Base-by-base conservation (phyloP, 1,139 yeast species). In the Debaryomyces fabryi region DNA sequence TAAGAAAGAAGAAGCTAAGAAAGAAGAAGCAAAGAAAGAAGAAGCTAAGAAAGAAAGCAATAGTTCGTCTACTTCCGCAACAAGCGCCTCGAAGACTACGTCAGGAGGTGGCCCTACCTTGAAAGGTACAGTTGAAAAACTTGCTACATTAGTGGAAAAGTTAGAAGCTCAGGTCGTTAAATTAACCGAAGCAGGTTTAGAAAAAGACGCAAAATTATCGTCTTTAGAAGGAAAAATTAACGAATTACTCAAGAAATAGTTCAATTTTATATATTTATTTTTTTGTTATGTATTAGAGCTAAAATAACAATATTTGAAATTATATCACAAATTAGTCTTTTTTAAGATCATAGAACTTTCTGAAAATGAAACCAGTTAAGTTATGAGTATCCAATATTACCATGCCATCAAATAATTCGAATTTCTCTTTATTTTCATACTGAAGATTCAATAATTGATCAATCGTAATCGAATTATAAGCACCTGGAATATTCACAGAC, bases 361-460 rank as follows among this genome's bases (percentile, higher is more conserved):
- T 78, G 68, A 88, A 86, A 24, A 89, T 82, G 54, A 88, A 81
- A 13, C 82, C 83, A 34, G 85, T 74, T 58, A 88, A 74, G 53
- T 82, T 75, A 56, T 83, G 80, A 10, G 91, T 81, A 62, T 86
- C 85, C 57, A 89, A 83, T 37, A 76, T 73, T 9, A 82, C 89
- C 79, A 78, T 76, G 1, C 84, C 87, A 50, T 83, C 86, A 64
- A 87, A 87, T 58, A 85, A 59, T 13, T 74, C 69, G 53, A 86
- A 68, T 32, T 68, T 69, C 45, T 71, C 69, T 53, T 78, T 71
- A 54, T 78, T 78, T 55, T 82, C 86, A 57, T 81, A 88, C 65
- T 89, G 96, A 52, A 79, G 76, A 43, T 80, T 80, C 51, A 90
- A 73, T 48, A 90, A 67, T 44, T 86, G 84, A 59, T 90, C 96